These are phyloP conservation scores for Penicillium odoratum DNA, from an alignment of 495 filamentous ascomycete genomes.

Conservation along the genomic window DNA sequence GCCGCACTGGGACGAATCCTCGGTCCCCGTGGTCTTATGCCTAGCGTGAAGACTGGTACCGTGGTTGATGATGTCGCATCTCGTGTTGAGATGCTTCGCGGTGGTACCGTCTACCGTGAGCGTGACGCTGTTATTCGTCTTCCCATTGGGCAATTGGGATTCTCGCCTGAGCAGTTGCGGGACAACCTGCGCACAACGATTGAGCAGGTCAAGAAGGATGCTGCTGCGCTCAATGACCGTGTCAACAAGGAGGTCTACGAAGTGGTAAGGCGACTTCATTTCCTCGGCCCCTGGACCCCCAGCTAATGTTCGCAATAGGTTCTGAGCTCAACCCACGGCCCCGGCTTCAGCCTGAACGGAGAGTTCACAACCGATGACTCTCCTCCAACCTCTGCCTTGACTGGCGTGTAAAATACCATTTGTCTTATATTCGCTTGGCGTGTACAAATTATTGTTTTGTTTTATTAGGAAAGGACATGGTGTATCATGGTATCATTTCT, in stretches of 20 bases:
- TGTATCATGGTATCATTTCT: conserved; percentile 56
- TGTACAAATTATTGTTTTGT: conserved; percentile 42
- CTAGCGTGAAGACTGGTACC: conserved; percentile 80
- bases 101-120: conserved; percentile 85
- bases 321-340: conserved; percentile 82
- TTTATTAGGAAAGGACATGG: conserved; percentile 48
- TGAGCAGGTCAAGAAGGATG: conserved; percentile 73
- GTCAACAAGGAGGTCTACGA: conserved; percentile 83
- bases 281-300: not conserved
- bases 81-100: conserved; percentile 74
- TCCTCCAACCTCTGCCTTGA: conserved; percentile 45
- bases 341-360: conserved; percentile 85
- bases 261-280: conserved; percentile 58
- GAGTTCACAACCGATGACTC: conserved; percentile 63
- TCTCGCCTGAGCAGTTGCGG: conserved; percentile 81
- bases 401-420: conserved; percentile 45
- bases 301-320: conserved; percentile 47
- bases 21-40: conserved; percentile 90
- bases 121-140: conserved; percentile 79
- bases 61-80: conserved; percentile 74
- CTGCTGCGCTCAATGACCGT: conserved; percentile 64
- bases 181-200: conserved; percentile 83
- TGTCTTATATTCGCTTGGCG: conserved; percentile 33
- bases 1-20: conserved; percentile 76
- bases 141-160: conserved; percentile 86